Percentiles rank a stretch among this genome's conserved stretches.
Conservation (phyloP, 2,329 filamentous ascomycete genomes). For the Huntiella decipiens region DNA sequence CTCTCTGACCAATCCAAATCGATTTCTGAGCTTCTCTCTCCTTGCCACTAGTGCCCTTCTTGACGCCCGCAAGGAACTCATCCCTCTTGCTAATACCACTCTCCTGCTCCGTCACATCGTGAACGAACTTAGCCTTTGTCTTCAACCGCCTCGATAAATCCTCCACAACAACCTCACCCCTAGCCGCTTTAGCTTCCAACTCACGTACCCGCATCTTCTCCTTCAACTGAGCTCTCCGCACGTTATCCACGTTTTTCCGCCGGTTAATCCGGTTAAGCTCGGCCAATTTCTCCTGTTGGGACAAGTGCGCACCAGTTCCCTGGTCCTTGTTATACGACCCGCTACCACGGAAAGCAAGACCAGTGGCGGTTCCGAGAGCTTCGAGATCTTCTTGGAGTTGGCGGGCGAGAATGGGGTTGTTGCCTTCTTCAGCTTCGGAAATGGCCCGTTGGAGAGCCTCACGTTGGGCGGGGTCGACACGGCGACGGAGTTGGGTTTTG, state of each 20-base stretch:
- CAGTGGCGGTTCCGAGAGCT: conserved; percentile 43
- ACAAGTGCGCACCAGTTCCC: conserved; percentile 28
- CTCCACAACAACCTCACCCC: conserved; percentile 41
- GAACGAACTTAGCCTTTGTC: conserved; percentile 48
- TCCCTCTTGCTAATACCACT: neutral
- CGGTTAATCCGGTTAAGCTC: conserved; percentile 73
- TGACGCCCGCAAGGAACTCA: neutral
- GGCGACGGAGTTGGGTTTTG: conserved; percentile 46
- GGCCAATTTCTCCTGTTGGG: conserved; percentile 66
- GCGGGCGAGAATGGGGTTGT: conserved; percentile 38
- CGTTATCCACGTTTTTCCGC: conserved; percentile 64
- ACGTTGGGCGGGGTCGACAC: conserved; percentile 48
- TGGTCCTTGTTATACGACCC: conserved; percentile 30
- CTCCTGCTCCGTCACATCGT: conserved; percentile 34
- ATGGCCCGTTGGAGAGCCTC: conserved; percentile 46
- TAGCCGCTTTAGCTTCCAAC: conserved; percentile 39
- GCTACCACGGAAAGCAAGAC: conserved; percentile 50
- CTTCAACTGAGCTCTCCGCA: conserved; percentile 75
- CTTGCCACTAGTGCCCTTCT: neutral
- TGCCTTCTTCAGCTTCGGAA: conserved; percentile 43
- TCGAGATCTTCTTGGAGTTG: conserved; percentile 42
- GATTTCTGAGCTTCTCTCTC: conserved; percentile 22
- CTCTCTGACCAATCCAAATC: conserved; percentile 11
- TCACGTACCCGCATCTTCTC: conserved; percentile 49
- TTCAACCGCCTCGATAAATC: conserved; percentile 43